Conservation (phyloP, 2,329 filamentous ascomycete genomes). For the Paraconiothyrium sp. region DNA sequence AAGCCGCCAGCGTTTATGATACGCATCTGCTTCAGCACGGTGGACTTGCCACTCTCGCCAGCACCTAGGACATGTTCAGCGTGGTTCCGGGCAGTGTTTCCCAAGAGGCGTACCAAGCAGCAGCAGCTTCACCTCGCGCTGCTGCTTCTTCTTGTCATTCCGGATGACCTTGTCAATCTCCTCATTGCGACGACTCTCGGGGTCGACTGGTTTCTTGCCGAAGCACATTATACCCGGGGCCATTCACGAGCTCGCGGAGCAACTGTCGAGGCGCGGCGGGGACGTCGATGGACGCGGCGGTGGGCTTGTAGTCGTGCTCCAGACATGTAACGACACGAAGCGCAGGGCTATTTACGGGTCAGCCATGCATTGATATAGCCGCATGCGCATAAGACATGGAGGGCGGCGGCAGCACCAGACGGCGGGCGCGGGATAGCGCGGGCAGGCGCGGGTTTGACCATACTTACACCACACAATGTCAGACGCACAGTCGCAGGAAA, state of each 20-base stretch:
- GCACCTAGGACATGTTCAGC: slow-evolving; percentile 69
- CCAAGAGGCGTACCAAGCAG: slow-evolving; percentile 76
- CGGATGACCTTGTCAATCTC: slow-evolving; percentile 89
- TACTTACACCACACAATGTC: slow-evolving; percentile 3
- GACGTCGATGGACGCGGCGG: slow-evolving; percentile 10
- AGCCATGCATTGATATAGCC: slow-evolving; percentile 21
- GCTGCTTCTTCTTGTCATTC: slow-evolving; percentile 85
- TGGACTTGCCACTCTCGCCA: slow-evolving; percentile 95
- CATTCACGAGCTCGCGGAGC: slow-evolving; percentile 34
- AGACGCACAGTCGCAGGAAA: slow-evolving; percentile 13
- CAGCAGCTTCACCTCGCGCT: slow-evolving; percentile 91
- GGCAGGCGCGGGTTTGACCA: neutral
- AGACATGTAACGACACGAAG: slow-evolving; percentile 19
- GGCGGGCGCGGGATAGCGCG: neutral
- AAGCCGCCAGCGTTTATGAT: slow-evolving; percentile 96
- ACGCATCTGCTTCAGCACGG: slow-evolving; percentile 98
- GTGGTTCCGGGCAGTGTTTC: slow-evolving; percentile 34
- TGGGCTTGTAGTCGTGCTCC: slow-evolving; percentile 14
- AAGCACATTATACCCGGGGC: slow-evolving; percentile 61
- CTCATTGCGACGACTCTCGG: slow-evolving; percentile 60
- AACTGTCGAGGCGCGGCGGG: slow-evolving; percentile 14
- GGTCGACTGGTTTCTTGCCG: slow-evolving; percentile 60
- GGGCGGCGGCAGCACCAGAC: slow-evolving; percentile 18
- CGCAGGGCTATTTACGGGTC: slow-evolving; percentile 24
- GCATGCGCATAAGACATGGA: slow-evolving; percentile 13